A percentile compares a stretch with the other conserved stretches of the same genome.
phyloP scores from a whole-genome alignment of 176 grass and related monocot species.

The Poa pratensis region DNA sequence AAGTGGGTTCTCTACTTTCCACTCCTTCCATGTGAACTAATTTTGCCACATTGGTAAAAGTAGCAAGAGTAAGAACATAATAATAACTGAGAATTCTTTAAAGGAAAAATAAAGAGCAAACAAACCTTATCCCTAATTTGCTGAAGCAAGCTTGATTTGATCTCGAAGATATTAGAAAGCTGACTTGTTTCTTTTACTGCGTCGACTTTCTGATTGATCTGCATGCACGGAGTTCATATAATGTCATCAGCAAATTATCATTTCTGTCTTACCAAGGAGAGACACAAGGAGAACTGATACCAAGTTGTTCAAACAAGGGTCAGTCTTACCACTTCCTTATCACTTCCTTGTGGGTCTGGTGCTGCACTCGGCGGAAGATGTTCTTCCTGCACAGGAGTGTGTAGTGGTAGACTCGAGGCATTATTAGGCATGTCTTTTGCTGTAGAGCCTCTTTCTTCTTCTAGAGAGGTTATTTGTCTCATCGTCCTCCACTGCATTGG shows the following conservation, averaged over 20 bases:
- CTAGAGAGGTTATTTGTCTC: constrained; percentile 48
- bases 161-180: constrained; percentile 42
- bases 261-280: background rate
- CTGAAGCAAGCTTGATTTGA: constrained; percentile 68
- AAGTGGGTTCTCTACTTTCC: constrained; percentile 4
- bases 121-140: constrained; percentile 92
- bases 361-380: constrained; percentile 29
- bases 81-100: constrained; percentile 6
- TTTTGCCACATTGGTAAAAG: background rate
- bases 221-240: constrained; percentile 38
- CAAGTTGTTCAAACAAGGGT: constrained; percentile 20
- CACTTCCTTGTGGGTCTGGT: constrained; percentile 28
- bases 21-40: background rate
- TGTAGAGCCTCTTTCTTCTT: constrained; percentile 46
- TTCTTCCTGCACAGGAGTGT: constrained; percentile 44
- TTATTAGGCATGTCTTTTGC: constrained; percentile 30
- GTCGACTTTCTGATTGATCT: constrained; percentile 55
- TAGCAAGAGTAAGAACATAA: constrained; percentile 20
- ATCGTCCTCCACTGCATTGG: constrained; percentile 91
- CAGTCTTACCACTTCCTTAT: constrained; percentile 49
- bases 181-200: constrained; percentile 40
- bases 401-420: constrained; percentile 39
- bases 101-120: constrained; percentile 24
- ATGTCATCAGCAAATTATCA: constrained; percentile 17
- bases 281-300: background rate